A percentile compares a stretch with the other conserved stretches of the same genome.
Conservation (phyloP, 352 stramenopile genomes). For the Globisporangium uncinulatum region DNA sequence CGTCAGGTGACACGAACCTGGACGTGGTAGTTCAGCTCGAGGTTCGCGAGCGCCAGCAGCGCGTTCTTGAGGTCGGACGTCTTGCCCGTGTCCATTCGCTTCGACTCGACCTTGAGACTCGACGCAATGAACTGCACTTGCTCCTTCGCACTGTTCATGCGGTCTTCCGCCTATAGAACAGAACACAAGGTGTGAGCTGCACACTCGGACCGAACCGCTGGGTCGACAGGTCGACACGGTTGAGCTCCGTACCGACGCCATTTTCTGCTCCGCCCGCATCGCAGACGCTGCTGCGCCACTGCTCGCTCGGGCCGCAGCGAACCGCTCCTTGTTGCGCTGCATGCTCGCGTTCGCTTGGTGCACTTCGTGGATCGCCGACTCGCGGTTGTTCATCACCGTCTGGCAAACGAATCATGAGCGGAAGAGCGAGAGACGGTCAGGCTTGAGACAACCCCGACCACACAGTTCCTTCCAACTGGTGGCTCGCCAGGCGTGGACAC, state of each 20-base stretch:
- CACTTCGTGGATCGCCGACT: conserved; percentile 81
- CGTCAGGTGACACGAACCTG: conserved; percentile 28
- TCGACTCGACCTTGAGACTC: conserved; percentile 82
- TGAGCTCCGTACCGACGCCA: conserved; percentile 52
- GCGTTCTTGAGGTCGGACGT: conserved; percentile 74
- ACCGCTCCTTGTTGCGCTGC: conserved; percentile 87
- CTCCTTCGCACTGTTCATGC: conserved; percentile 83
- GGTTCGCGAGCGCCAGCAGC: conserved; percentile 66
- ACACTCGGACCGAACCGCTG: too few species aligned
- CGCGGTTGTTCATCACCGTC: conserved; percentile 83
- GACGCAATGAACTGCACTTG: conserved; percentile 87
- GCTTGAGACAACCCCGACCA: neutral
- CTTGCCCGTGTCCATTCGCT: conserved; percentile 77
- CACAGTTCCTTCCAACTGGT: neutral
- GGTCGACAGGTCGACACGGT: neutral
- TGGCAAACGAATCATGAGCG: conserved; percentile 10
- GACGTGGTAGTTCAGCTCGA: conserved; percentile 77
- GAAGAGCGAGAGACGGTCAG: neutral
- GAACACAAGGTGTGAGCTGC: neutral
- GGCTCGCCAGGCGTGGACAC: neutral
- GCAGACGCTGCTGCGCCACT: conserved; percentile 79
- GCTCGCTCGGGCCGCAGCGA: conserved; percentile 76
- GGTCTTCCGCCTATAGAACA: conserved; percentile 55
- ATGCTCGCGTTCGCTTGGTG: conserved; percentile 87
- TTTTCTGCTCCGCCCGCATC: conserved; percentile 86